A percentile compares a stretch with the other conserved stretches of the same genome.
phyloP scores from a whole-genome alignment of 768 basidiomycete species.

The Sarcomyxa edulis region DNA sequence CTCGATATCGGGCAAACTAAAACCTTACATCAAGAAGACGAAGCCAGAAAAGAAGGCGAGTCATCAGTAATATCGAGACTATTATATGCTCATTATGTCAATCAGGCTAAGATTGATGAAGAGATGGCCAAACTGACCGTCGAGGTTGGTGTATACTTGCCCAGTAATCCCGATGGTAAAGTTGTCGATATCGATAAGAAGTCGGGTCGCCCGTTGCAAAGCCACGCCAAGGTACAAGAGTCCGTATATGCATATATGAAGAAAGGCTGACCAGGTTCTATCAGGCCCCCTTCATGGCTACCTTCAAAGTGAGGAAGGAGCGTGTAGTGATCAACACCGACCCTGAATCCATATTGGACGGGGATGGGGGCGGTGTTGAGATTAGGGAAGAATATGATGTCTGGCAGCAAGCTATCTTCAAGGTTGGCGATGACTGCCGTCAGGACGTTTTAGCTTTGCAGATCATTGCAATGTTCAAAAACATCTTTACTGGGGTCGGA shows the following conservation, averaged over 20 bases:
- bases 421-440: slow-evolving; percentile 98
- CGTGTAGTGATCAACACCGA: slow-evolving; percentile 60
- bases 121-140: slow-evolving; percentile 97
- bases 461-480: slow-evolving; percentile 99
- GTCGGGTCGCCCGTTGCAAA: slow-evolving; percentile 92
- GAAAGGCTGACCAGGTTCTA: too few species aligned
- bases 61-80: not conserved
- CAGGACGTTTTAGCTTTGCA: slow-evolving; percentile 98
- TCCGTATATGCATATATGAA: not conserved
- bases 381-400: slow-evolving; percentile 72
- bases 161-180: slow-evolving; percentile 94
- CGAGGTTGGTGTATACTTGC: slow-evolving; percentile 93
- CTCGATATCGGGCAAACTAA: slow-evolving; percentile 95
- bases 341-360: slow-evolving; percentile 69
- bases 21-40: slow-evolving; percentile 91
- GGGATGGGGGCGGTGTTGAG: slow-evolving; percentile 51
- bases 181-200: slow-evolving; percentile 98
- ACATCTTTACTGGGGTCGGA: slow-evolving; percentile 87
- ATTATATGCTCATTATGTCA: not conserved
- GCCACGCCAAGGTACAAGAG: slow-evolving; percentile 83
- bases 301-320: slow-evolving; percentile 96
- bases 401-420: slow-evolving; percentile 99
- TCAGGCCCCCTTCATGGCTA: slow-evolving; percentile 99
- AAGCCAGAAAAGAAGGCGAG: slow-evolving; percentile 94
- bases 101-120: slow-evolving; percentile 97